Evolutionary conservation across 2,329 filamentous ascomycete species (phyloP).

Genomic region (Fusarium sp.): DNA sequence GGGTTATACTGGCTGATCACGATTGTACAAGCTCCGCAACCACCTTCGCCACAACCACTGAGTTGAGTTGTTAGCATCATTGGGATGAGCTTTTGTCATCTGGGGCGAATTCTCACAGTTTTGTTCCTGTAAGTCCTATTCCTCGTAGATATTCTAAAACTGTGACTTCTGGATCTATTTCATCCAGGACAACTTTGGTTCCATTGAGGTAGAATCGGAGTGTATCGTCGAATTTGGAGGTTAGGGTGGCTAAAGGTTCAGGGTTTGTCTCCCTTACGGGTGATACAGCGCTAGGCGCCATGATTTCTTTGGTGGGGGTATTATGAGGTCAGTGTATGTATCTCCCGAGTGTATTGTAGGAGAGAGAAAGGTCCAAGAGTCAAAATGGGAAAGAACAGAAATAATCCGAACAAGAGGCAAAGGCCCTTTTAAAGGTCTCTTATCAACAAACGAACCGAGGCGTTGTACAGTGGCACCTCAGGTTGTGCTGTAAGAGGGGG

Average conservation of each 20-base stretch:
- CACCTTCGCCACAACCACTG: slow-evolving; percentile 91
- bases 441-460: slow-evolving; percentile 39
- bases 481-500: slow-evolving; percentile 13
- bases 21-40: slow-evolving; percentile 95
- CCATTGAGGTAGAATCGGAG: slow-evolving; percentile 95
- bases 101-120: slow-evolving; percentile 67
- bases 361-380: background rate
- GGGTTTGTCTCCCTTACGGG: slow-evolving; percentile 56
- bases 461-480: slow-evolving; percentile 9
- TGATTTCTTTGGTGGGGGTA: slow-evolving; percentile 44
- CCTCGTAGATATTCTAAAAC: slow-evolving; percentile 93
- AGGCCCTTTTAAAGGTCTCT: slow-evolving; percentile 26
- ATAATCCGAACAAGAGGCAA: slow-evolving; percentile 8
- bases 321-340: background rate
- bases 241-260: slow-evolving; percentile 62
- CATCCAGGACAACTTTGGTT: slow-evolving; percentile 85
- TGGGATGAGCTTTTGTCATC: background rate
- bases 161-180: slow-evolving; percentile 90
- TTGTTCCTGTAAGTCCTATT: slow-evolving; percentile 93
- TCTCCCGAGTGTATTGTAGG: background rate
- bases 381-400: background rate
- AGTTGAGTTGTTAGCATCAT: slow-evolving; percentile 13
- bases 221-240: slow-evolving; percentile 84
- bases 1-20: slow-evolving; percentile 95
- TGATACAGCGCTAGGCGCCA: slow-evolving; percentile 69